Evolutionary conservation across 345 rosid species (phyloP).

Genomic region (Gossypium bickii): DNA sequence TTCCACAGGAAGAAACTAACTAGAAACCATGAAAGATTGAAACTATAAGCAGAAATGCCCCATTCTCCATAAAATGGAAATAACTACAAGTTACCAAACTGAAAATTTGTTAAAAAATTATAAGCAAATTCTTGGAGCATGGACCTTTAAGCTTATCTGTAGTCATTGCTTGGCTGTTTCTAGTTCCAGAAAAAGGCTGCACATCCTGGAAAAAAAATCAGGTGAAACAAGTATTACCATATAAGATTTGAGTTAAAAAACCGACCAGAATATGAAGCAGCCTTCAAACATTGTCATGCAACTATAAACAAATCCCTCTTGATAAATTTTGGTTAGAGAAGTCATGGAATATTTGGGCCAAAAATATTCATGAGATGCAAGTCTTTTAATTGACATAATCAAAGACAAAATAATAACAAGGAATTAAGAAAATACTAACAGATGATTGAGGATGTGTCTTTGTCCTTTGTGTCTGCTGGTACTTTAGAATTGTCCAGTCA

Average conservation of each 20-base stretch:
- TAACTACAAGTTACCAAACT: not conserved
- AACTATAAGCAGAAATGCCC: not conserved
- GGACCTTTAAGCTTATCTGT: constrained; percentile 31
- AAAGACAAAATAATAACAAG: not conserved
- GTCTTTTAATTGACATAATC: not conserved
- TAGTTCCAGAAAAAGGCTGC: constrained; percentile 29
- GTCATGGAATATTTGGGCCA: not conserved
- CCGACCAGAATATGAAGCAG: not conserved
- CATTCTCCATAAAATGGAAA: too few relatives aligned
- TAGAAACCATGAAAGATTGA: not conserved
- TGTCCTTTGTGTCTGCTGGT: constrained; percentile 71
- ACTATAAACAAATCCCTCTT: not conserved
- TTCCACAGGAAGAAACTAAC: not conserved
- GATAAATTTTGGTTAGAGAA: not conserved
- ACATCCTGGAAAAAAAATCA: constrained; percentile 20
- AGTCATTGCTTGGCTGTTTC: constrained; percentile 27
- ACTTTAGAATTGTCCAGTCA: constrained; percentile 96
- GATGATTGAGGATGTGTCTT: constrained; percentile 60
- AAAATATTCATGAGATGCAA: not conserved
- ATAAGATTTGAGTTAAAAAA: not conserved
- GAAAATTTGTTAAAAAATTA: not conserved
- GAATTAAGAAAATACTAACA: constrained; percentile 29
- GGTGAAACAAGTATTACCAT: not conserved
- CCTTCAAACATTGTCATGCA: not conserved
- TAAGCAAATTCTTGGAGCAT: not conserved